A percentile compares a stretch with the other conserved stretches of the same genome.
Conservation (phyloP, 2,329 filamentous ascomycete genomes). For the Tolypocladium sp. region DNA sequence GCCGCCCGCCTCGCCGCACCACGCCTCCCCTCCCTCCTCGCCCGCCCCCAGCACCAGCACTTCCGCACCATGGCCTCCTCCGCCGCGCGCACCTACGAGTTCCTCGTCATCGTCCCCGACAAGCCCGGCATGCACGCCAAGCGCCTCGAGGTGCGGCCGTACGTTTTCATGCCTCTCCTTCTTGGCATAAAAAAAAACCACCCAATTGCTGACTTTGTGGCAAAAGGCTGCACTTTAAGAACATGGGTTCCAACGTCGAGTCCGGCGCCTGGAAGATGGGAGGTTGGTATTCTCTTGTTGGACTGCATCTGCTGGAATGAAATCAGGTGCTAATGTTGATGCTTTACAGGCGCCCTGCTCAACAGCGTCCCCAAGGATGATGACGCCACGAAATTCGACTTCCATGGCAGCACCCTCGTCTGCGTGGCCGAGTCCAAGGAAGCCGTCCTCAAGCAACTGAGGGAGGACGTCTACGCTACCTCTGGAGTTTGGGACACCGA, state of each 20-base stretch:
- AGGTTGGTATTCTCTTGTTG: conserved; percentile 32
- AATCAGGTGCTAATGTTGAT: neutral
- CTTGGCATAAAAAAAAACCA: neutral
- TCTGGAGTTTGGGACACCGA: conserved; percentile 74
- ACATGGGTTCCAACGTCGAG: conserved; percentile 41
- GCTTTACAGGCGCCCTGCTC: conserved; percentile 52
- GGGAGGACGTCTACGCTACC: conserved; percentile 63
- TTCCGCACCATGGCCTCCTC: conserved; percentile 20
- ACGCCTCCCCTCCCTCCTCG: conserved; percentile 3
- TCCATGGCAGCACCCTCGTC: conserved; percentile 66
- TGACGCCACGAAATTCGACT: conserved; percentile 48
- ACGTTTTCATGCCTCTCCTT: conserved; percentile 17
- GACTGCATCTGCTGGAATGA: neutral
- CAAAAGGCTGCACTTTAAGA: conserved; percentile 41
- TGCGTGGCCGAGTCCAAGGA: conserved; percentile 57
- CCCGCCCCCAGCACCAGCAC: conserved; percentile 1
- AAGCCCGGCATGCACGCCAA: conserved; percentile 50
- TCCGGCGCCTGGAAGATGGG: conserved; percentile 55
- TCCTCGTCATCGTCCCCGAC: conserved; percentile 61
- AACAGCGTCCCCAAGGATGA: conserved; percentile 56
- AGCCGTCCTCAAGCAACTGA: conserved; percentile 57
- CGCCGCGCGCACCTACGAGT: conserved; percentile 42
- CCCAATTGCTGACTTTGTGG: neutral
- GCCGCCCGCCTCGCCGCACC: conserved; percentile 5
- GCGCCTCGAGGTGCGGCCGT: conserved; percentile 53